Conservation (phyloP, 495 filamentous ascomycete genomes). For the Aspergillus funiculosus region DNA sequence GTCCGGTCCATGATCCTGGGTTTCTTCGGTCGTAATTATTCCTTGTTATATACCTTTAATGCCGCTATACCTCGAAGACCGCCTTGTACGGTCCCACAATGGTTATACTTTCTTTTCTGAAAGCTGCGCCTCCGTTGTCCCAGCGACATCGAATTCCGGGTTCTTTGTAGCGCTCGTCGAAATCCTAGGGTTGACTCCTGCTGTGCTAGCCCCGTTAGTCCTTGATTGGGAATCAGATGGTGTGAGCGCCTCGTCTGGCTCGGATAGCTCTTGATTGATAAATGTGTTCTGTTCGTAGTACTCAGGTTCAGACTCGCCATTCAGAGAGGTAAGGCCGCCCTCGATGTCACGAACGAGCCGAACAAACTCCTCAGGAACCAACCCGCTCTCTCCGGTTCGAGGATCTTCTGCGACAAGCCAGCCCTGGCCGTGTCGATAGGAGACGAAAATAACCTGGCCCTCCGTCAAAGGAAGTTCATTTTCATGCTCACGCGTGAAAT, state of each 20-base stretch:
- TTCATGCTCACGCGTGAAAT: slow-evolving; percentile 91
- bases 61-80: too few relatives aligned
- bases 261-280: slow-evolving; percentile 27
- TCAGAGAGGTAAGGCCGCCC: slow-evolving; percentile 51
- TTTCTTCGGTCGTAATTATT: too few relatives aligned
- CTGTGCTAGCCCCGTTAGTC: slow-evolving; percentile 16
- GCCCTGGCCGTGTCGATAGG: slow-evolving; percentile 89
- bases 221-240: slow-evolving; percentile 20
- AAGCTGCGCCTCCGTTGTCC: too few relatives aligned
- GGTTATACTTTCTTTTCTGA: too few relatives aligned
- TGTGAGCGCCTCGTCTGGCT: slow-evolving; percentile 29
- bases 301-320: slow-evolving; percentile 33
- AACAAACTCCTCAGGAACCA: slow-evolving; percentile 97
- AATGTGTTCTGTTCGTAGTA: slow-evolving; percentile 23
- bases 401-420: slow-evolving; percentile 97
- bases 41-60: too few relatives aligned
- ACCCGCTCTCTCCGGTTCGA: slow-evolving; percentile 78
- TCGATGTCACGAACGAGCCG: slow-evolving; percentile 88
- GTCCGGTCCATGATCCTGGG: too few relatives aligned
- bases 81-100: too few relatives aligned
- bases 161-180: neutral
- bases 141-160: neutral
- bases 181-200: neutral
- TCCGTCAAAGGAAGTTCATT: slow-evolving; percentile 91
- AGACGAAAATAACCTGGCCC: slow-evolving; percentile 94